Conservation (phyloP, 768 basidiomycete genomes). For the Hemileccinum rubropunctum region DNA sequence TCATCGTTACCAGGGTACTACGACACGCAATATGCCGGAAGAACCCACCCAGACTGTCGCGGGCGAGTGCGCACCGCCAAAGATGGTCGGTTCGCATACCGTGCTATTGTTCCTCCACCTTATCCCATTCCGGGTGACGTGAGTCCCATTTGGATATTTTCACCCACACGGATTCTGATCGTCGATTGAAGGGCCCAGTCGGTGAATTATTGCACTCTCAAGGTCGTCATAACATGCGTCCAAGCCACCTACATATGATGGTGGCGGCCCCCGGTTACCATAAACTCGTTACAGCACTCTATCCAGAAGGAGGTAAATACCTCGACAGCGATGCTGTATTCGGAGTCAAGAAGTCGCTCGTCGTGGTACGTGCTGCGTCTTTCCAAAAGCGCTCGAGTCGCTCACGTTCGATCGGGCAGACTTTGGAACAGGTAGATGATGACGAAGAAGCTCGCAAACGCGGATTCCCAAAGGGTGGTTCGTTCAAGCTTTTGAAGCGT, state of each 20-base stretch:
- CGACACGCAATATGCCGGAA: constrained; percentile 52
- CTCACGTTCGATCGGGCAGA: constrained; percentile 33
- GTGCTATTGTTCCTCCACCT: constrained; percentile 64
- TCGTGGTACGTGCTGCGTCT: constrained; percentile 54
- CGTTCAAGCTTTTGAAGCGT: constrained; percentile 46
- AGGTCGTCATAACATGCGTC: constrained; percentile 72
- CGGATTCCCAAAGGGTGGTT: constrained; percentile 41
- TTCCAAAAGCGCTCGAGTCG: not conserved
- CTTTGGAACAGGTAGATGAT: constrained; percentile 52
- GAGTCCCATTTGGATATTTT: constrained; percentile 14
- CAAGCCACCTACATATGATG: constrained; percentile 77
- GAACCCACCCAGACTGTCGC: constrained; percentile 66
- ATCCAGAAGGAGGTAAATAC: constrained; percentile 67
- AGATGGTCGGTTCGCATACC: constrained; percentile 67
- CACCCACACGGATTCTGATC: constrained; percentile 10
- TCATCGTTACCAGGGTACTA: constrained; percentile 25
- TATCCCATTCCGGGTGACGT: constrained; percentile 79
- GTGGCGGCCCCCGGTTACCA: constrained; percentile 70
- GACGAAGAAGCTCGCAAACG: constrained; percentile 52
- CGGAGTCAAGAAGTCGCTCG: constrained; percentile 75
- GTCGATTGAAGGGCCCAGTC: constrained; percentile 56
- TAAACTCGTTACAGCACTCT: constrained; percentile 71
- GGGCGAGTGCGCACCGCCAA: constrained; percentile 57
- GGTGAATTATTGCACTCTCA: constrained; percentile 55
- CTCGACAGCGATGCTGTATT: constrained; percentile 74